Evolutionary conservation across 2,329 filamentous ascomycete species (phyloP).

Genomic region (Penicillium brasilianum): DNA sequence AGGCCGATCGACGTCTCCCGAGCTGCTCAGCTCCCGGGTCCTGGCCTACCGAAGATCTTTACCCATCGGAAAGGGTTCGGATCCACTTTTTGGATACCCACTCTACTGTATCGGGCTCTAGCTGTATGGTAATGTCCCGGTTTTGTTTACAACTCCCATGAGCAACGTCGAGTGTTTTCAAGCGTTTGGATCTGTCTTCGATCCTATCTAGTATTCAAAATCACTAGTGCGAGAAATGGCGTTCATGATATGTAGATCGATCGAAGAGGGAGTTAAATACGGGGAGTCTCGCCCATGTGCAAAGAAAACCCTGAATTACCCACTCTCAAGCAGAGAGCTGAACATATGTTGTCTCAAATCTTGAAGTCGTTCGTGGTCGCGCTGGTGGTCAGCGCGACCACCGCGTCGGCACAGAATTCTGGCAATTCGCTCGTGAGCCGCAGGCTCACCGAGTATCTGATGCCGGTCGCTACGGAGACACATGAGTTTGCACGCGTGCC

Average conservation of each 20-base stretch:
- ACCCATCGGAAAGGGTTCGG: not conserved
- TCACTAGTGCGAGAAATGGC: not conserved
- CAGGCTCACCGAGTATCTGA: slow-evolving; percentile 23
- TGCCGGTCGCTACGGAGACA: slow-evolving; percentile 22
- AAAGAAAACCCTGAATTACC: not conserved
- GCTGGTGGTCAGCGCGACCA: slow-evolving; percentile 15
- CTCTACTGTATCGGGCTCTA: not conserved
- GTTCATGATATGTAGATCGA: not conserved
- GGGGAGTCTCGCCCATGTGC: not conserved
- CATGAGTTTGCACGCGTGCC: slow-evolving; percentile 26
- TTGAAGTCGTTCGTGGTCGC: slow-evolving; percentile 15
- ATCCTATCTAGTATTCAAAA: not conserved
- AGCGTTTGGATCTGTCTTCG: not conserved
- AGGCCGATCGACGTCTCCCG: not conserved
- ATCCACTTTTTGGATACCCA: not conserved
- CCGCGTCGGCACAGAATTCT: slow-evolving; percentile 10
- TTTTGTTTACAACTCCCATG: not conserved
- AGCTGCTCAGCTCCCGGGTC: not conserved
- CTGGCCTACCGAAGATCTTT: not conserved
- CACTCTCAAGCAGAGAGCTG: not conserved
- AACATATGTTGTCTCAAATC: slow-evolving; percentile 11
- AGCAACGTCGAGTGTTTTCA: not conserved
- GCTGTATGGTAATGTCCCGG: not conserved
- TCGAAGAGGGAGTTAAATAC: not conserved
- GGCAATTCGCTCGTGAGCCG: slow-evolving; percentile 18